Evolutionary conservation across 2,329 filamentous ascomycete species (phyloP), one percentile per base, ranked within the genome.

Genomic region (Cordyceps cateniannulata): DNA sequence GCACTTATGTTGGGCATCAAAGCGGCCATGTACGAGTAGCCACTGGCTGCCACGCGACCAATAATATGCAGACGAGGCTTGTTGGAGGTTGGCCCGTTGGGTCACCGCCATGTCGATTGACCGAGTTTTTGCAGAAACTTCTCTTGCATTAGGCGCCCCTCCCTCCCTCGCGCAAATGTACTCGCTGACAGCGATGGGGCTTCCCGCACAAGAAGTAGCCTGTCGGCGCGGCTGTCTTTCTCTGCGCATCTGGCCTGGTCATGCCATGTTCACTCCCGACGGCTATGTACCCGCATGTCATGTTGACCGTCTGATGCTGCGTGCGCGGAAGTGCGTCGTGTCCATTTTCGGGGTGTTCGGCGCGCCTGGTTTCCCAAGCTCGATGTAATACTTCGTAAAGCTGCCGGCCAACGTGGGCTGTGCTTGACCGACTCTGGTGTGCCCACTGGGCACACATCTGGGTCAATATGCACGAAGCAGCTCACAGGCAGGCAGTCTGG

Each of bases 21-120:
- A 56, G 25, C 38, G 42, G 59, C 59, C 44, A n/a, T 42, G 55
- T 58, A 51, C 24, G 47, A 58, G 56, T 59, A 32, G 56, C 56
- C 48, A 59, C 56, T 7, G 9, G 56, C 40, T 32, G 56, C 24
- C 47, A 51, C 47, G 35, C 38, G 48, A 24, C 47, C 38, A 59
- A 59, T 59, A 52, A 59, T 51, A 32, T 27, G 29, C 49, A 38
- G 32, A 22, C 18, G 16, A 27, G 50, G 35, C 56, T 45, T 45
- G 47, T 27, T 56, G 32, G 32, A 35, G 32, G 25, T 51, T 57
- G 59, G 45, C 47, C 59, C 59, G 20, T 61, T 61, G 45, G 47
- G 59, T 57, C 52, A 61, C 59, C 59, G 59, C 59, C 59, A 61
- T 52, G 59, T 61, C 53, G 51, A 57, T 61, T 61, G 59, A 61